Base-by-base conservation (phyloP, 768 basidiomycete species). In the Tricholoma sp. region DNA sequence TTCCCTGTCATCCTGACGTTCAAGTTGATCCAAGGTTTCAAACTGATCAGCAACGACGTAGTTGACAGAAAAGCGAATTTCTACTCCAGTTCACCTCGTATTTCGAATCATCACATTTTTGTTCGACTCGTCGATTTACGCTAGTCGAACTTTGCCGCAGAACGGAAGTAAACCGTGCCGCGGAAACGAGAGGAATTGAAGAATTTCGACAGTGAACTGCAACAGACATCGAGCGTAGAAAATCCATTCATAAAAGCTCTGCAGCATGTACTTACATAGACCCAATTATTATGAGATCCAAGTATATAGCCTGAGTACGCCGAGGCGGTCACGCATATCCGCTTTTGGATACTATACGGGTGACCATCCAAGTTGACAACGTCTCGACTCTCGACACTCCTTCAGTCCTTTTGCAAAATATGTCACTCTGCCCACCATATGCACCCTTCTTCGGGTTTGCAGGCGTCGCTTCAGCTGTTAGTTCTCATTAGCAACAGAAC, bases 381-480 rank as follows among this genome's bases (percentile, higher is more conserved):
- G 12, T 35, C 34, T 12, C 39, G n/a, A 43, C 19, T 10, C 12
- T 22, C 19, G 22, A 24, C 22, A 14, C 41, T 3, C 53, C 41
- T 54, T 45, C 37, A 27, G 35, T 52, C 21, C 35, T 16, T 52
- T 53, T n/a, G 14, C 27, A 29, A 41, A 29, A 65, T 53, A 86
- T 85, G 84, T 81, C 84, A 22, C 61, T 81, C 51, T 97, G 94
- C 71, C 94, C 94, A 59, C 91, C 94, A 29, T 98, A 91, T 70
- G 95, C 95, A 52, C 91, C 94, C 52, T 98, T 98, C 85, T 97
- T 98, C 71, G 96, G 95, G 24, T 95, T 99, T 71, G 95, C 89
- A 51, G 96, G 96, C 52, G 96, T 98, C 29, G 90, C 94, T n/a
- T 82, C 88, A 22, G 85, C 96, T 51, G 96, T 97, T 65, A 74